Conservation (phyloP, 169 alveolate genomes). For the Cryptosporidium felis region DNA sequence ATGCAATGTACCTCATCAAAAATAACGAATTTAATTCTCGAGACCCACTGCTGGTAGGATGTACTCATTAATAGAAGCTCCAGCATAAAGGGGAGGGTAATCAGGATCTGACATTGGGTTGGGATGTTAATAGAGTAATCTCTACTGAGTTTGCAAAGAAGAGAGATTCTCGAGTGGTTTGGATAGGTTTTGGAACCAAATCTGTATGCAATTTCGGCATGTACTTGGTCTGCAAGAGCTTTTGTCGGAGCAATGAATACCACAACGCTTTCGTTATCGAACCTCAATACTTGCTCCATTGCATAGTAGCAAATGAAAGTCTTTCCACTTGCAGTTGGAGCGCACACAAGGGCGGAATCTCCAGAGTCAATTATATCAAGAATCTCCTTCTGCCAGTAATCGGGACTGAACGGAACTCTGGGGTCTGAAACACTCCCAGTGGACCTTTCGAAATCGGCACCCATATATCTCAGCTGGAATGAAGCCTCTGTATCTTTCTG, state of each 20-base stretch:
- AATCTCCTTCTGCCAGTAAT: constrained; percentile 89
- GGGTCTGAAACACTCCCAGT: constrained; percentile 84
- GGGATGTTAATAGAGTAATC: constrained; percentile 81
- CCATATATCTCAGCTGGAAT: constrained; percentile 82
- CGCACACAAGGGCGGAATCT: constrained; percentile 83
- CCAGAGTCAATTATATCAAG: constrained; percentile 84
- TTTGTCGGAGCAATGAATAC: constrained; percentile 90
- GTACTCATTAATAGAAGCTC: constrained; percentile 84
- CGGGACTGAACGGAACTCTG: constrained; percentile 89
- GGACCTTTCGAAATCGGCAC: constrained; percentile 84
- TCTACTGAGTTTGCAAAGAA: constrained; percentile 75
- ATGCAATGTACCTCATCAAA: constrained; percentile 90
- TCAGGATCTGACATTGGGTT: constrained; percentile 85
- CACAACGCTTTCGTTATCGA: constrained; percentile 86
- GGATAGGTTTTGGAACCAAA: constrained; percentile 87
- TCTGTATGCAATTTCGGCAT: constrained; percentile 89
- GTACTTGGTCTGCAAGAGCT: constrained; percentile 89
- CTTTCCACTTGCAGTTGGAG: constrained; percentile 93
- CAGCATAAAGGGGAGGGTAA: constrained; percentile 86
- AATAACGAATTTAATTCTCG: constrained; percentile 84
- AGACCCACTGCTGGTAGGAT: constrained; percentile 76
- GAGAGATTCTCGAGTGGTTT: constrained; percentile 67
- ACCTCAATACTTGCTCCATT: constrained; percentile 87
- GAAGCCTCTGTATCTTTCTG: constrained; percentile 16
- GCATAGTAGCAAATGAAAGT: constrained; percentile 92